Percentiles rank a stretch among this genome's conserved stretches.
phyloP scores from a whole-genome alignment of 2,329 filamentous ascomycete species.

The Sclerotinia minor region DNA sequence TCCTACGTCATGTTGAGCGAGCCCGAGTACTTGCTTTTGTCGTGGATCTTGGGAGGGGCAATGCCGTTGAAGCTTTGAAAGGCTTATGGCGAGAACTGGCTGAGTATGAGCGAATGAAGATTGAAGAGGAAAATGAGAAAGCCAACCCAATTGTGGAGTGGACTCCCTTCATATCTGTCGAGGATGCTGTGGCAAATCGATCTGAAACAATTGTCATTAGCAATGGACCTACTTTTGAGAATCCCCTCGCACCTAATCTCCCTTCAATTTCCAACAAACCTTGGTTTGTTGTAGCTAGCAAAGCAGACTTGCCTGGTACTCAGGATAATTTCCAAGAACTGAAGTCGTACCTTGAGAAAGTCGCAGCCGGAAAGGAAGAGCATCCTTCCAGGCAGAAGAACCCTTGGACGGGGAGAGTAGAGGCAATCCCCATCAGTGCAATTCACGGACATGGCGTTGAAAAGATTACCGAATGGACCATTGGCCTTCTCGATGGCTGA shows the following conservation, averaged over 20 bases:
- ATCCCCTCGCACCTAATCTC: slow-evolving; percentile 34
- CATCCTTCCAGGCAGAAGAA: slow-evolving; percentile 71
- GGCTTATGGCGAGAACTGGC: slow-evolving; percentile 88
- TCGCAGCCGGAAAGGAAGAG: slow-evolving; percentile 60
- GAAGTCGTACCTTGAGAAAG: slow-evolving; percentile 66
- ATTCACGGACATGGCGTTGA: slow-evolving; percentile 84
- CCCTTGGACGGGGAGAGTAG: slow-evolving; percentile 61
- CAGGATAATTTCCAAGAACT: slow-evolving; percentile 73
- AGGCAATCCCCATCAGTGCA: slow-evolving; percentile 83
- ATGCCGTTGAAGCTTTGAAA: slow-evolving; percentile 76
- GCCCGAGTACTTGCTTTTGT: slow-evolving; percentile 93
- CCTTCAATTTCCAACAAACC: slow-evolving; percentile 78
- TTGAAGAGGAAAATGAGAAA: slow-evolving; percentile 71
- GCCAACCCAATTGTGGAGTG: slow-evolving; percentile 62
- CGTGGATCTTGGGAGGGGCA: slow-evolving; percentile 76
- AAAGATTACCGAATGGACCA: slow-evolving; percentile 69
- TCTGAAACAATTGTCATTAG: slow-evolving; percentile 38
- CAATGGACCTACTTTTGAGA: slow-evolving; percentile 33
- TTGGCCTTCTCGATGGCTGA: slow-evolving; percentile 56
- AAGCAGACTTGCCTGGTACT: slow-evolving; percentile 80
- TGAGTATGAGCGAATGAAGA: slow-evolving; percentile 69
- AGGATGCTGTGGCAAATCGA: slow-evolving; percentile 40
- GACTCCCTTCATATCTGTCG: slow-evolving; percentile 51
- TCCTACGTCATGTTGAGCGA: slow-evolving; percentile 90
- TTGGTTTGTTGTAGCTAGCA: slow-evolving; percentile 95